Percentiles rank a stretch among this genome's conserved stretches.
Conservation (phyloP, 2,329 filamentous ascomycete genomes). For the Apiospora marii region DNA sequence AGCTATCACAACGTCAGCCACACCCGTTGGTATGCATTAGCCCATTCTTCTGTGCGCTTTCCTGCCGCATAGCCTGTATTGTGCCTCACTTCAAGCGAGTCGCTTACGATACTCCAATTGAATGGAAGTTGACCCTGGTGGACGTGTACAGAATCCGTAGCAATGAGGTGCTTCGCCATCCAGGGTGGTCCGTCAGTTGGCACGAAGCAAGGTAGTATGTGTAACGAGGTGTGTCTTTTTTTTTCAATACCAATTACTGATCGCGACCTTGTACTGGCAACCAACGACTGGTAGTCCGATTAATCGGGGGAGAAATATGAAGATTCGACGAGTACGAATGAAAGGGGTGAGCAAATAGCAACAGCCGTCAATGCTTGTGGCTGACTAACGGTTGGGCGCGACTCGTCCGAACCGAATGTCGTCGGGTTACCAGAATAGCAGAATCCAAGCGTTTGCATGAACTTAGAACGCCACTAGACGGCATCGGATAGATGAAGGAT, state of each 20-base stretch:
- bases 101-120: neutral
- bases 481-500: slow-evolving; percentile 1
- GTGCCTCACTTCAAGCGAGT: neutral
- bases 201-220: neutral
- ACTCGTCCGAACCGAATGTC: neutral
- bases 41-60: neutral
- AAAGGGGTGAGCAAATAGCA: neutral
- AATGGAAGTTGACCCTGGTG: neutral
- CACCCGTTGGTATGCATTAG: neutral
- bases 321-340: neutral
- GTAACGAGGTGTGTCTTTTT: neutral
- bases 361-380: neutral
- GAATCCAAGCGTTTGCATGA: neutral
- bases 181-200: neutral
- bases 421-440: neutral
- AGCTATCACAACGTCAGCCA: neutral
- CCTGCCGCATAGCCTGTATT: neutral
- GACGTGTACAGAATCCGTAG: neutral
- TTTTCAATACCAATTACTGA: too few relatives aligned
- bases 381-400: neutral
- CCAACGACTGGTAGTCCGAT: neutral
- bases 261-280: neutral
- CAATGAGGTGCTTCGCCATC: too few relatives aligned
- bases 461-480: neutral
- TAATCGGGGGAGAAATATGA: neutral